These are phyloP conservation scores for Galeopsis tetrahit DNA, from an alignment of 257 asterid species.

Conservation along the genomic window DNA sequence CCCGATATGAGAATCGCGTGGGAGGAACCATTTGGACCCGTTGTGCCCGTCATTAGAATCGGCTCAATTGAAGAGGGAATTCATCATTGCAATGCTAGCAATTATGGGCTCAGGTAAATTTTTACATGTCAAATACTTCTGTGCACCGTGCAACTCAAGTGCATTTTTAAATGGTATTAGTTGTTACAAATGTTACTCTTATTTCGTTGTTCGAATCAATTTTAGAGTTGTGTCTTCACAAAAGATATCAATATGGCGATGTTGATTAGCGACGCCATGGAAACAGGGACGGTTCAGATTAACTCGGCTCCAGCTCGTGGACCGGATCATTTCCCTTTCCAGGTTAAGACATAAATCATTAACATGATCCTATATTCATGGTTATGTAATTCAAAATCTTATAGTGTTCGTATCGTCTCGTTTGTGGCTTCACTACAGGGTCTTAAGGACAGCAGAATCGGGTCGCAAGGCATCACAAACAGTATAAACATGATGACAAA, in stretches of 20 bases:
- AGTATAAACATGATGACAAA: slow-evolving; percentile 98
- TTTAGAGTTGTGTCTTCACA: slow-evolving; percentile 88
- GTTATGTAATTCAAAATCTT: background rate
- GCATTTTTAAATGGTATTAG: too few relatives aligned
- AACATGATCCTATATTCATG: too few relatives aligned
- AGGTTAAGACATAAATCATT: slow-evolving; percentile 44
- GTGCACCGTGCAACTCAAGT: too few relatives aligned
- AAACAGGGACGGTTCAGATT: slow-evolving; percentile 88
- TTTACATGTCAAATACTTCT: too few relatives aligned
- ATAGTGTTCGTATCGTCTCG: background rate
- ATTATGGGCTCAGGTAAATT: slow-evolving; percentile 91
- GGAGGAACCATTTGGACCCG: slow-evolving; percentile 99
- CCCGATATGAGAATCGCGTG: slow-evolving; percentile 97
- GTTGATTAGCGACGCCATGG: slow-evolving; percentile 95
- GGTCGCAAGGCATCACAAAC: slow-evolving; percentile 95
- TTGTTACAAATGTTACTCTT: too few relatives aligned
- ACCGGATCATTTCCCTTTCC: slow-evolving; percentile 97
- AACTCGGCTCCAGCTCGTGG: slow-evolving; percentile 99
- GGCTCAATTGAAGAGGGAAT: slow-evolving; percentile 86
- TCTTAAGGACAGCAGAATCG: slow-evolving; percentile 93
- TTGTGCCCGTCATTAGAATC: slow-evolving; percentile 80
- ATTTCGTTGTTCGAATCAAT: too few relatives aligned
- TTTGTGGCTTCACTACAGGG: slow-evolving; percentile 54
- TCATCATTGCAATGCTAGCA: slow-evolving; percentile 96
- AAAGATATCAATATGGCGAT: slow-evolving; percentile 93